Percentiles rank a stretch among this genome's conserved stretches.
phyloP scores from a whole-genome alignment of 495 filamentous ascomycete species.

The Penicillium samsonianum region DNA sequence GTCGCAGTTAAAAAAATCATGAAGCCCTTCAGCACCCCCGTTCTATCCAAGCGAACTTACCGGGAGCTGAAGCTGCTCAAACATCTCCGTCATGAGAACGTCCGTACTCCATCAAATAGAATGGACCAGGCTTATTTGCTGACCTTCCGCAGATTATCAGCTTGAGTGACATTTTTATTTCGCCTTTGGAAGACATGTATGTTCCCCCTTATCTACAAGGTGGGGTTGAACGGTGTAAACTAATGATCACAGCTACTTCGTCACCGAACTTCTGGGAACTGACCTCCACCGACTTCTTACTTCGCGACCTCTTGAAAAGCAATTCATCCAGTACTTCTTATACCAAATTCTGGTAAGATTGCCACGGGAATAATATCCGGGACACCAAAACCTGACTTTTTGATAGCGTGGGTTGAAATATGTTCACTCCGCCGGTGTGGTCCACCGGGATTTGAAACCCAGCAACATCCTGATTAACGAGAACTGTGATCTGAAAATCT shows the following conservation, averaged over 20 bases:
- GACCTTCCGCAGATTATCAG: constrained; percentile 76
- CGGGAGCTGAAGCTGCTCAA: constrained; percentile 96
- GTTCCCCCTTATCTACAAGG: constrained; percentile 28
- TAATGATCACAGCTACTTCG: constrained; percentile 74
- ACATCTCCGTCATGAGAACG: constrained; percentile 96
- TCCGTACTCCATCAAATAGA: constrained; percentile 33
- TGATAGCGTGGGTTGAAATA: constrained; percentile 93
- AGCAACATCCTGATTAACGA: constrained; percentile 99
- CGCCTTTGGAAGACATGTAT: constrained; percentile 96
- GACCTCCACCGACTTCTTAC: constrained; percentile 95
- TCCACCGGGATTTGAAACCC: constrained; percentile 95
- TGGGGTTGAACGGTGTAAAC: constrained; percentile 28
- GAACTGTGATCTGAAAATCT: constrained; percentile 99
- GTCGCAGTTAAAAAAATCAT: constrained; percentile 99
- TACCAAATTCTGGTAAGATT: constrained; percentile 88
- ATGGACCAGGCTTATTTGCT: constrained; percentile 15
- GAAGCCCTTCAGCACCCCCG: constrained; percentile 99
- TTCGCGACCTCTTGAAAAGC: constrained; percentile 93
- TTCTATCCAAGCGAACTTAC: constrained; percentile 95
- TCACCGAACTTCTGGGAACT: constrained; percentile 95
- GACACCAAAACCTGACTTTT: constrained; percentile 84
- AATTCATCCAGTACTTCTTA: constrained; percentile 99
- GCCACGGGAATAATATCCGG: constrained; percentile 35
- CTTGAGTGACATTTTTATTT: constrained; percentile 99
- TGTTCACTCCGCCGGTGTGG: constrained; percentile 96